Evolutionary conservation across 805 yeast species (phyloP), one percentile per base, ranked within the genome.

Genomic region (Millerozyma miso): DNA sequence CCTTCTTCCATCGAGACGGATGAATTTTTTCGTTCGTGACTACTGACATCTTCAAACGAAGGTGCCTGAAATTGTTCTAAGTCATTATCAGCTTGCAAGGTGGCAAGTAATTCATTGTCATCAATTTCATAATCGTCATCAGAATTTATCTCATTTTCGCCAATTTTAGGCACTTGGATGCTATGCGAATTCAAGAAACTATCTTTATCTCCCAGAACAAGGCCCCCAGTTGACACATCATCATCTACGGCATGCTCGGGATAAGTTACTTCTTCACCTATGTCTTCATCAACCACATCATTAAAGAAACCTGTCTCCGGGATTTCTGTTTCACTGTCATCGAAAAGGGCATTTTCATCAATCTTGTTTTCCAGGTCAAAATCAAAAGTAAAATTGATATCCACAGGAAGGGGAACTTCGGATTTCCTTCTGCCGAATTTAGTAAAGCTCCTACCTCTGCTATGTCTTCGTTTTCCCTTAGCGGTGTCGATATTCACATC

Each of bases 101-200:
- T 72, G 14, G 76, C 76, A 35, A 71, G 55, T 26, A 71, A 54
- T 46, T 69, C 76, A 47, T 71, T 69, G 48, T 71, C 76, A 51
- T 71, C 82, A 45, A 77, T 71, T 50, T 77, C 82, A 51, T 82
- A 81, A 53, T 81, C 90, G 8, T 79, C 88, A 43, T 81, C 88
- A 0, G 84, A 77, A 44, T 65, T 65, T 35, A 68, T 51, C 38
- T 69, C 77, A 19, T 66, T 69, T 19, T 76, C 81, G 37, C 71
- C 69, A 45, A 78, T 62, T 47, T 71, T 74, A 13, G 82, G 83
- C 3, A 77, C 82, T 44, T 65, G 75, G 43, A 76, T 58, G 33
- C 66, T 43, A 43, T 65, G 56, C 31, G 54, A 50, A 39, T 65
- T 65, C 37, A 62, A 64, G 29, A 62, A 65, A 39, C 62, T 56